Percentiles rank a stretch among this genome's conserved stretches.
These are phyloP conservation scores for Benincasa hispida DNA, from an alignment of 306 rosid genomes.

Conservation along the genomic window DNA sequence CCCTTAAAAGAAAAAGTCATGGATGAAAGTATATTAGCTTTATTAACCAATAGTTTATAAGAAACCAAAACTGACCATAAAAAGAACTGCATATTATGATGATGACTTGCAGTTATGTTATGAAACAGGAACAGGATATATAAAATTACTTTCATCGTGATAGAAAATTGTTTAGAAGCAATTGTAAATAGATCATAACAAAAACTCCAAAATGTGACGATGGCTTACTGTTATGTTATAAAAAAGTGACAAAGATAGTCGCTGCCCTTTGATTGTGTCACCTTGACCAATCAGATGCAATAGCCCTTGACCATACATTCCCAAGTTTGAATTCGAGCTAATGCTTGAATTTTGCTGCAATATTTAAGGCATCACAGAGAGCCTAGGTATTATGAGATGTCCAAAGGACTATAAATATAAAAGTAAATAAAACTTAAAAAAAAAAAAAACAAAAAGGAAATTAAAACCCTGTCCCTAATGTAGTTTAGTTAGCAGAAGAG, in stretches of 20 bases:
- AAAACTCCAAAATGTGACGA: background rate
- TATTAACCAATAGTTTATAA: too few relatives aligned
- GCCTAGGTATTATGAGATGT: conserved; percentile 15
- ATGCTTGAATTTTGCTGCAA: conserved; percentile 84
- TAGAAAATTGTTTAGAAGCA: background rate
- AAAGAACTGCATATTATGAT: background rate
- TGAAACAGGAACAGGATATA: conserved; percentile 10
- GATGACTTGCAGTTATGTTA: conserved; percentile 74
- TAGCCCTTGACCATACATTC: conserved; percentile 91
- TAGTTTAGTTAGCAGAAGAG: conserved; percentile 13
- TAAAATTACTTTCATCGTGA: background rate
- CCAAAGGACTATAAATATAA: conserved; percentile 12
- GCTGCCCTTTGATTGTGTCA: conserved; percentile 89
- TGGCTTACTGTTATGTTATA: conserved; percentile 91
- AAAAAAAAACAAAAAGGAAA: too few relatives aligned
- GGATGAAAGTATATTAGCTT: background rate
- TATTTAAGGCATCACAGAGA: conserved; percentile 17
- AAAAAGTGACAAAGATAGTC: conserved; percentile 94
- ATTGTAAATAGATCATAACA: background rate
- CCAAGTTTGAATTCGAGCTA: conserved; percentile 81
- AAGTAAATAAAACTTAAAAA: background rate
- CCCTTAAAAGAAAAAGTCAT: background rate
- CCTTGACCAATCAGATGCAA: conserved; percentile 79
- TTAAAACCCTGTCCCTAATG: background rate
- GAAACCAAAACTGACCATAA: background rate